Evolutionary conservation across 352 stramenopile genomes (phyloP).

Genomic region (Globisporangium canariense): DNA sequence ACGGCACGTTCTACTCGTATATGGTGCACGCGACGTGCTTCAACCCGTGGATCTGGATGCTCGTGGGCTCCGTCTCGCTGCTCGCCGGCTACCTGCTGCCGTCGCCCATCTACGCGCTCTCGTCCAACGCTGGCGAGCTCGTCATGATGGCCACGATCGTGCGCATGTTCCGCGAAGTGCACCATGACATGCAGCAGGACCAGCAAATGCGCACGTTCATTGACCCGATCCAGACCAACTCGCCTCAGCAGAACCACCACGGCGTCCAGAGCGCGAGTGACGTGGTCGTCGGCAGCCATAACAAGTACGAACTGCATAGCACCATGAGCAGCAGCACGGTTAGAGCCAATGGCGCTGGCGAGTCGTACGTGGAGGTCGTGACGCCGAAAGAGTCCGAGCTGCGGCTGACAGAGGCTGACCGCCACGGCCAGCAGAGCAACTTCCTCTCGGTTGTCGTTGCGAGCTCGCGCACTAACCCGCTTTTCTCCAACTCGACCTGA

Average conservation of each 20-base stretch:
- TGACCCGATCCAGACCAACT: constrained; percentile 35
- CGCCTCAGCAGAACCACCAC: constrained; percentile 13
- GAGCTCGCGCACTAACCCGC: constrained; percentile 53
- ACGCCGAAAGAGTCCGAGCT: constrained; percentile 44
- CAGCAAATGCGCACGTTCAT: constrained; percentile 76
- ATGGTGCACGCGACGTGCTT: constrained; percentile 83
- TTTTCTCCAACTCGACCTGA: constrained; percentile 25
- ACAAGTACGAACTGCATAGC: constrained; percentile 29
- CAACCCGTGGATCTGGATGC: constrained; percentile 88
- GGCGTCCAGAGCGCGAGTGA: constrained; percentile 20
- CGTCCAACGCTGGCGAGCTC: constrained; percentile 74
- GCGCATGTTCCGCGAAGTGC: constrained; percentile 83
- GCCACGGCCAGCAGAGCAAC: constrained; percentile 22
- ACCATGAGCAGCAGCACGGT: background rate
- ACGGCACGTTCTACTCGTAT: constrained; percentile 84
- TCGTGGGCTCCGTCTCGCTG: constrained; percentile 67
- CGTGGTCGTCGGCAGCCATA: constrained; percentile 19
- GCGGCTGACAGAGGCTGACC: constrained; percentile 41
- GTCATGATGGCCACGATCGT: constrained; percentile 79
- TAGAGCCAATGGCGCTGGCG: background rate
- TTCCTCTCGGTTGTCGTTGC: constrained; percentile 64
- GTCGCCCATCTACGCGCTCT: constrained; percentile 62
- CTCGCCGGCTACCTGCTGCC: constrained; percentile 75
- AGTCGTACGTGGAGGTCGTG: constrained; percentile 34
- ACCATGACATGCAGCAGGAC: constrained; percentile 80